Evolutionary conservation across 2,329 filamentous ascomycete genomes (phyloP).

Genomic region (Xylariaceae sp.): DNA sequence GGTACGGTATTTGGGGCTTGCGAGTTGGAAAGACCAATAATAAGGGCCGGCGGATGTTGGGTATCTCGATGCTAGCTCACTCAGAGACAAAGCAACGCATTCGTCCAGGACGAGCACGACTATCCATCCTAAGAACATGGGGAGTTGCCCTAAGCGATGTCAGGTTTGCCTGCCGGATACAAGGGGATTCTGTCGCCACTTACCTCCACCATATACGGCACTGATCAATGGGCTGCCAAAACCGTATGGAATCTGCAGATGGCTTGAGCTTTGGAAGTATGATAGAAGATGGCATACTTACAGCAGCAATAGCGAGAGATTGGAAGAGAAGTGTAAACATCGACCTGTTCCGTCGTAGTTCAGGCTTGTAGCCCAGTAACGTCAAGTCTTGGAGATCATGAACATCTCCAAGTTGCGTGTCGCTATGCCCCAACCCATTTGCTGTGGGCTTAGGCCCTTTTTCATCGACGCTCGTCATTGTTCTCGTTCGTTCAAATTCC

Average conservation of each 20-base stretch:
- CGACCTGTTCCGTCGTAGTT: constrained; percentile 64
- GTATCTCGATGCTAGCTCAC: constrained; percentile 58
- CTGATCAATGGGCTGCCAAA: constrained; percentile 48
- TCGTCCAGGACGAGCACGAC: constrained; percentile 60
- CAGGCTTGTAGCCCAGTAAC: constrained; percentile 62
- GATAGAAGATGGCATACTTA: constrained; percentile 20
- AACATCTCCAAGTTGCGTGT: constrained; percentile 23
- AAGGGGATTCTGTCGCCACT: constrained; percentile 12
- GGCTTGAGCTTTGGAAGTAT: constrained; percentile 3
- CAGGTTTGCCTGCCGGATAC: neutral
- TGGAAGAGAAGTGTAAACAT: constrained; percentile 67
- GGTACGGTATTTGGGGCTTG: constrained; percentile 49
- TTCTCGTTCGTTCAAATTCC: neutral
- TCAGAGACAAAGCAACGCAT: constrained; percentile 57
- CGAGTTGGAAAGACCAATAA: constrained; percentile 61
- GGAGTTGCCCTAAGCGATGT: constrained; percentile 51
- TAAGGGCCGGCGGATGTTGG: constrained; percentile 60
- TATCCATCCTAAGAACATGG: constrained; percentile 65
- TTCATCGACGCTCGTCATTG: constrained; percentile 11
- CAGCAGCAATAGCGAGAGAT: constrained; percentile 64
- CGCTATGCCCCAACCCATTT: no score
- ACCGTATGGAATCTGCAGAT: constrained; percentile 58
- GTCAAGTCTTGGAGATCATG: constrained; percentile 43
- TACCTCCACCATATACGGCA: constrained; percentile 48
- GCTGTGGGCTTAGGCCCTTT: constrained; percentile 9